phyloP scores from a whole-genome alignment of 129 eudicot species.

The Flaveria linearis region DNA sequence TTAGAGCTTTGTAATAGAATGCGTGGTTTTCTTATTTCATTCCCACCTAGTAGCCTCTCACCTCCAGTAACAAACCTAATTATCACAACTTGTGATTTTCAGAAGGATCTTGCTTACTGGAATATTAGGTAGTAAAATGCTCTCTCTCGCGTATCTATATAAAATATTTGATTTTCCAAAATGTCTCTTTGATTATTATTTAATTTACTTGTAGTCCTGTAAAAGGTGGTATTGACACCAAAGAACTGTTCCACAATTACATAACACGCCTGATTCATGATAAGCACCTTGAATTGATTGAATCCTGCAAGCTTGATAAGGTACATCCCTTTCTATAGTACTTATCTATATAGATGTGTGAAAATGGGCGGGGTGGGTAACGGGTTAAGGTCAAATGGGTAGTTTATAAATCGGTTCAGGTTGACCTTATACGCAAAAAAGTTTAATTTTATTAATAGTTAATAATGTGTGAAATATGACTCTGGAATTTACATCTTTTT shows the following conservation, averaged over 20 bases:
- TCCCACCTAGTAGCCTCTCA: slow-evolving; percentile 63
- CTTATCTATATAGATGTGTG: not conserved
- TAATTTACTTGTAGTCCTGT: slow-evolving; percentile 42
- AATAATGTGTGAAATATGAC: not conserved
- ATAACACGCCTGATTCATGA: slow-evolving; percentile 61
- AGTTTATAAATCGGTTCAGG: not conserved
- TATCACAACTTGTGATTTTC: slow-evolving; percentile 64
- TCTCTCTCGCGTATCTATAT: not conserved
- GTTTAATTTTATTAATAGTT: not conserved
- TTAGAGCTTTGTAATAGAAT: slow-evolving; percentile 63
- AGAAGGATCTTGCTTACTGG: slow-evolving; percentile 71
- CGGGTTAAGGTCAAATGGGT: not conserved
- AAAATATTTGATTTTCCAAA: not conserved
- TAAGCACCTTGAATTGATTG: slow-evolving; percentile 65
- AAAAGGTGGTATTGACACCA: slow-evolving; percentile 79
- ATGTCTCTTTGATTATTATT: not conserved
- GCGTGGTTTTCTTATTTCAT: slow-evolving; percentile 61
- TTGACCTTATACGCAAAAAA: not conserved
- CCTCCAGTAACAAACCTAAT: slow-evolving; percentile 67
- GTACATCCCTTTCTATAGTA: slow-evolving; percentile 30
- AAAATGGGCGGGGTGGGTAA: not conserved
- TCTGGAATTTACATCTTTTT: not conserved
- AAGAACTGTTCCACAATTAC: slow-evolving; percentile 60
- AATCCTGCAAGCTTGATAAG: slow-evolving; percentile 68
- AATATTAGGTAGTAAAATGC: slow-evolving; percentile 55